These are phyloP conservation scores for Fragosphaeria purpurea DNA, from an alignment of 2,329 filamentous ascomycete species.

Conservation along the genomic window DNA sequence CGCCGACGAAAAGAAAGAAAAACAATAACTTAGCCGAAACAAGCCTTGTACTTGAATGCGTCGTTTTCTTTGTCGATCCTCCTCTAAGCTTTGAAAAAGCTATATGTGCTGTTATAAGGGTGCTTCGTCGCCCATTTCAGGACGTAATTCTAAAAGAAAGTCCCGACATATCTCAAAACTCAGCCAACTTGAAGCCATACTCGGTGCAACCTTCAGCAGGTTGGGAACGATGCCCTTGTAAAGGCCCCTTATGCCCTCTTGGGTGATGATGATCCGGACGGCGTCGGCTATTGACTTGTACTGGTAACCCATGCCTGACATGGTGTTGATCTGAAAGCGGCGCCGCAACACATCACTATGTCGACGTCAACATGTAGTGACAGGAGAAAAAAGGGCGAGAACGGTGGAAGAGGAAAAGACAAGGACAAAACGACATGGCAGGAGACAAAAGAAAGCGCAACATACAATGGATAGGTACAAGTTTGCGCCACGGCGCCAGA, in stretches of 20 bases:
- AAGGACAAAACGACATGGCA: too few relatives aligned
- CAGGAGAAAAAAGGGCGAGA: background rate
- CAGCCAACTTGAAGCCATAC: constrained; percentile 97
- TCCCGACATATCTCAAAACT: constrained; percentile 93
- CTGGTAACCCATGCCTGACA: constrained; percentile 95
- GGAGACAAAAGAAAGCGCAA: constrained; percentile 9
- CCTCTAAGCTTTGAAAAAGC: too few relatives aligned
- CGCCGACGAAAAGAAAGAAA: background rate
- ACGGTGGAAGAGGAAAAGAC: constrained; percentile 10
- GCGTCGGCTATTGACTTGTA: constrained; percentile 85
- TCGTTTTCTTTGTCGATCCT: background rate
- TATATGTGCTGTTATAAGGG: background rate
- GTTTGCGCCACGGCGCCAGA: constrained; percentile 96
- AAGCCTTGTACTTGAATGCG: background rate
- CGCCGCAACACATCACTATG: constrained; percentile 78
- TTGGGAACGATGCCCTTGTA: constrained; percentile 98
- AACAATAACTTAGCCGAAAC: background rate
- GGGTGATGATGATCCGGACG: constrained; percentile 64
- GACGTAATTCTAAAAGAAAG: constrained; percentile 58
- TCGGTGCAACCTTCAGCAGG: constrained; percentile 90
- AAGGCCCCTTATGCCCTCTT: constrained; percentile 75
- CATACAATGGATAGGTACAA: constrained; percentile 95
- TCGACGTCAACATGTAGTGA: too few relatives aligned
- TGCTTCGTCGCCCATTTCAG: constrained; percentile 24
- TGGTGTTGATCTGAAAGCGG: constrained; percentile 97